A percentile compares a stretch with the other conserved stretches of the same genome.
These are phyloP conservation scores for Apiospora phragmitis DNA, from an alignment of 2,329 filamentous ascomycete genomes.

Conservation along the genomic window DNA sequence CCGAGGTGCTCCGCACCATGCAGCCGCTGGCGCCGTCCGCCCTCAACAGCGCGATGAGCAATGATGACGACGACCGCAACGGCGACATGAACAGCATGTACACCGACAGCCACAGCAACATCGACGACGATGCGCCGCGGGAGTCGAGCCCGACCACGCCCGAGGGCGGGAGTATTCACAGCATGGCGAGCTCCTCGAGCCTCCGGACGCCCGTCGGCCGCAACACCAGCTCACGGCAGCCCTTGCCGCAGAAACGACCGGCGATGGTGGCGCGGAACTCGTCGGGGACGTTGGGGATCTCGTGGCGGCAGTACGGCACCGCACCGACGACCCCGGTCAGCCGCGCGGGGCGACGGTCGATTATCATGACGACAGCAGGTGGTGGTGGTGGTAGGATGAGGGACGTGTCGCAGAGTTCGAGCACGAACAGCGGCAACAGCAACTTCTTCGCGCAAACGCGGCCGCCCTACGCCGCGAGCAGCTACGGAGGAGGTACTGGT, in stretches of 20 bases:
- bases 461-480: constrained; percentile 36
- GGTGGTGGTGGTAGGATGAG: neutral
- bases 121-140: constrained; percentile 42
- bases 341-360: constrained; percentile 16
- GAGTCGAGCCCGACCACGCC: constrained; percentile 41
- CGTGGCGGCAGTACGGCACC: constrained; percentile 48
- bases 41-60: constrained; percentile 39
- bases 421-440: constrained; percentile 25
- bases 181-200: constrained; percentile 2
- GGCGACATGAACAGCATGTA: constrained; percentile 16
- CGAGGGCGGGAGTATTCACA: constrained; percentile 16
- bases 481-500: too few relatives aligned
- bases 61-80: constrained; percentile 18
- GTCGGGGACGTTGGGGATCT: constrained; percentile 29
- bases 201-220: constrained; percentile 27
- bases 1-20: constrained; percentile 78
- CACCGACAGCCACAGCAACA: constrained; percentile 26
- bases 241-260: constrained; percentile 18
- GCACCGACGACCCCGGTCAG: constrained; percentile 56
- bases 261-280: constrained; percentile 36
- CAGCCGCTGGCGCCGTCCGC: constrained; percentile 57
- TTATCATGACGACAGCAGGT: neutral
- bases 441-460: constrained; percentile 44
- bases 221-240: constrained; percentile 31
- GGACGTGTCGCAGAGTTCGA: constrained; percentile 22